Conservation (phyloP, 192 early-diverging fungal genomes). For the Coemansia sp. region DNA sequence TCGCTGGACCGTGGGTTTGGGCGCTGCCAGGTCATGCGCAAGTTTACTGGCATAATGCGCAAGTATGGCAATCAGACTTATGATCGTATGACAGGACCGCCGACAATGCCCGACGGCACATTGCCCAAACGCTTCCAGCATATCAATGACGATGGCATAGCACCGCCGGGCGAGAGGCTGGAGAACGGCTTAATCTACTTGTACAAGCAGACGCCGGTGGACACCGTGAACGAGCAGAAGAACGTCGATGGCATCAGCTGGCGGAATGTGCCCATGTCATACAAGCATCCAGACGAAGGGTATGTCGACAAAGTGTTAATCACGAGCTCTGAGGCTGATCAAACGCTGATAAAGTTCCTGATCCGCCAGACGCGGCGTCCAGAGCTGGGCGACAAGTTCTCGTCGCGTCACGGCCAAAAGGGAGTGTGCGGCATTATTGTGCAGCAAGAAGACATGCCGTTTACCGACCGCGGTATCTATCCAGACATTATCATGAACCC, state of each 20-base stretch:
- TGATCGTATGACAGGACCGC: conserved; percentile 74
- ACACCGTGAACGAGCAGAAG: conserved; percentile 20
- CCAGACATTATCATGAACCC: conserved; percentile 99
- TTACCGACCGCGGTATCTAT: conserved; percentile 81
- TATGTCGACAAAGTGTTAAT: conserved; percentile 91
- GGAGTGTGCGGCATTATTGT: conserved; percentile 97
- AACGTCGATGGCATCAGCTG: background rate
- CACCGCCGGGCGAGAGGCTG: conserved; percentile 77
- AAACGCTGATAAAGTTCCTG: conserved; percentile 86
- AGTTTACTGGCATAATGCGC: conserved; percentile 80
- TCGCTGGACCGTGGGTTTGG: conserved; percentile 95
- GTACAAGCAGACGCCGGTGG: conserved; percentile 86
- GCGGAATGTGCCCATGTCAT: conserved; percentile 72
- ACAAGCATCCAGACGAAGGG: conserved; percentile 87
- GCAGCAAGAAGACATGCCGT: conserved; percentile 97
- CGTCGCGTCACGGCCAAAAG: conserved; percentile 96
- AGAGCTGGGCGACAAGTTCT: conserved; percentile 98
- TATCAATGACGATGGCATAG: conserved; percentile 89
- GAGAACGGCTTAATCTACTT: conserved; percentile 69
- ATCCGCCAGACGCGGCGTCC: conserved; percentile 92
- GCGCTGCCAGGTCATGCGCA: conserved; percentile 91
- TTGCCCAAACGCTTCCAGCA: conserved; percentile 60
- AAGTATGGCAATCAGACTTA: conserved; percentile 86
- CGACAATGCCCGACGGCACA: conserved; percentile 55
- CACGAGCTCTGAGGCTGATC: conserved; percentile 90